These are phyloP conservation scores for Gloeopeniophorella convolvens DNA, from an alignment of 768 basidiomycete genomes.

Conservation along the genomic window DNA sequence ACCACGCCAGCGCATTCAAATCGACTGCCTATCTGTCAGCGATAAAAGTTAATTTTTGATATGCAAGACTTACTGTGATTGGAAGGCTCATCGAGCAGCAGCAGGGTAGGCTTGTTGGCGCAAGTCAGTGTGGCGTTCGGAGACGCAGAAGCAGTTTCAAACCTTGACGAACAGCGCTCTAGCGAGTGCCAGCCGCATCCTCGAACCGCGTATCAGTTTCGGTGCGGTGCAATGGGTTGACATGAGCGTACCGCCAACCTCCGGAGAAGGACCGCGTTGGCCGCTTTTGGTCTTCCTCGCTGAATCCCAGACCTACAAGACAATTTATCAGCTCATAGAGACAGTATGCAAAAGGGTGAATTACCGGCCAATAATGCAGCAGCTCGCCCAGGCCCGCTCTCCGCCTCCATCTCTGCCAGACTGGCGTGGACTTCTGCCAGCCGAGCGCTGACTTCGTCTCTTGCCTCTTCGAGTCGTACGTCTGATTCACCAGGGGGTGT, in stretches of 20 bases:
- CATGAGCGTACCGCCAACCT: constrained; percentile 73
- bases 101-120: constrained; percentile 51
- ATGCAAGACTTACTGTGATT: constrained; percentile 70
- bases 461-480: constrained; percentile 65
- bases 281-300: constrained; percentile 76
- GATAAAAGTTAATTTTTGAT: neutral
- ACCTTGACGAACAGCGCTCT: constrained; percentile 95
- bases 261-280: constrained; percentile 87
- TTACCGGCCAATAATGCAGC: constrained; percentile 81
- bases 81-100: constrained; percentile 89
- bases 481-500: constrained; percentile 41
- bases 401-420: constrained; percentile 97
- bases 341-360: constrained; percentile 5
- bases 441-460: constrained; percentile 76
- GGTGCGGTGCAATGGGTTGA: neutral
- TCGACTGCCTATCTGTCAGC: constrained; percentile 47
- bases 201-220: constrained; percentile 25
- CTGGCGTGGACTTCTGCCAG: constrained; percentile 86
- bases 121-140: constrained; percentile 8
- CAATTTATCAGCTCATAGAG: neutral
- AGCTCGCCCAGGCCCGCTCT: constrained; percentile 92
- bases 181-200: constrained; percentile 95
- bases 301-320: constrained; percentile 77
- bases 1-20: constrained; percentile 94
- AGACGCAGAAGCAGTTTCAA: neutral